Percentiles rank a stretch among this genome's conserved stretches.
Evolutionary conservation across 148 eudicot genomes (phyloP).

Genomic region (Vaccinium darrowii): DNA sequence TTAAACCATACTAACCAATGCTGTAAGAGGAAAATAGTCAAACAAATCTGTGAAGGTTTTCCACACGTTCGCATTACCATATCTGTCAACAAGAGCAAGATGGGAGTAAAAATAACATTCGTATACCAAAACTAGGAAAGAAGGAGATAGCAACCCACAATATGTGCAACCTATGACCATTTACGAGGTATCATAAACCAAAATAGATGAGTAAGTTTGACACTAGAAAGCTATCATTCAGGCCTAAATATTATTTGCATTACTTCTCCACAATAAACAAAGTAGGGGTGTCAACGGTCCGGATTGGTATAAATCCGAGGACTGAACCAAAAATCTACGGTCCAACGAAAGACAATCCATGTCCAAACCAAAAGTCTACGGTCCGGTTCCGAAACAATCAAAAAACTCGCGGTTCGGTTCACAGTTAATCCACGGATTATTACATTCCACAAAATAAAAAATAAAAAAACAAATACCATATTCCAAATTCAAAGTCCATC

Average conservation of each 20-base stretch:
- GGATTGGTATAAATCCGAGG: too few species aligned
- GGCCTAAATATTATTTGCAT: not conserved
- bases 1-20: conserved; percentile 56
- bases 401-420: too few species aligned
- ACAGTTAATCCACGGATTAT: too few species aligned
- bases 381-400: too few species aligned
- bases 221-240: not conserved
- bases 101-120: not conserved
- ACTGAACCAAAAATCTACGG: too few species aligned
- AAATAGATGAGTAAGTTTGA: not conserved
- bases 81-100: conserved; percentile 42
- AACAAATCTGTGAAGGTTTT: conserved; percentile 86
- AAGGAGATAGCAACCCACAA: conserved; percentile 5
- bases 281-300: not conserved
- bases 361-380: too few species aligned
- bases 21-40: conserved; percentile 86
- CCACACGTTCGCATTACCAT: conserved; percentile 94
- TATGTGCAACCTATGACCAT: not conserved
- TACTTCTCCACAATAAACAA: not conserved
- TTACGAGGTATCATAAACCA: not conserved
- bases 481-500: too few species aligned
- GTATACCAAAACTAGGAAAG: not conserved
- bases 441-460: too few species aligned
- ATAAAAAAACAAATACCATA: too few species aligned
- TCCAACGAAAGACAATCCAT: too few species aligned